These are phyloP conservation scores for Flaveria ramosissima DNA, from an alignment of 129 eudicot genomes.

Conservation along the genomic window DNA sequence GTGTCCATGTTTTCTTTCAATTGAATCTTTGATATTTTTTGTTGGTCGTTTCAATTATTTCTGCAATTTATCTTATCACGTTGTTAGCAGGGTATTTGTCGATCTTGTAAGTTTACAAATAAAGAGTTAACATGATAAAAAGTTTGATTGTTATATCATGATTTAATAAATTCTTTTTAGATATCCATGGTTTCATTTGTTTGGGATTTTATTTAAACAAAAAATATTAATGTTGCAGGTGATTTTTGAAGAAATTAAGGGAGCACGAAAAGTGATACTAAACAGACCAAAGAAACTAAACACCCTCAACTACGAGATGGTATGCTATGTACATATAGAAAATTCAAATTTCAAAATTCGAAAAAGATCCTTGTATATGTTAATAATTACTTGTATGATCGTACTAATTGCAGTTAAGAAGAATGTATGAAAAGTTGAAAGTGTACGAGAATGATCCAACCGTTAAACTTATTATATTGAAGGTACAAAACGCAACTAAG, in stretches of 20 bases:
- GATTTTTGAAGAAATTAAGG: conserved; percentile 37
- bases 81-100: too few relatives aligned
- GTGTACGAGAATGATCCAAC: conserved; percentile 46
- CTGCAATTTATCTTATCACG: too few relatives aligned
- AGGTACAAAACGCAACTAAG: conserved; percentile 25
- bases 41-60: neutral
- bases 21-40: neutral
- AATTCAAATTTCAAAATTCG: neutral
- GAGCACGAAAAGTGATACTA: conserved; percentile 44
- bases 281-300: conserved; percentile 48
- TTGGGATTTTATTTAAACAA: neutral
- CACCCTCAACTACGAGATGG: conserved; percentile 50
- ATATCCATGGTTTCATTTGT: neutral
- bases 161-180: neutral
- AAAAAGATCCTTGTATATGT: neutral
- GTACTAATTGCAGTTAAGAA: conserved; percentile 32
- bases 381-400: neutral
- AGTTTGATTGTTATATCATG: neutral
- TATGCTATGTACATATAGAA: conserved; percentile 2
- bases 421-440: conserved; percentile 31
- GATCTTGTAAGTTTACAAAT: neutral
- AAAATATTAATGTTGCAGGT: conserved; percentile 28
- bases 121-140: too few relatives aligned
- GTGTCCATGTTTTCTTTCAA: neutral
- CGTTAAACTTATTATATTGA: conserved; percentile 43